Percentiles rank a stretch among this genome's conserved stretches.
Conservation (phyloP, 345 rosid genomes). For the Lepidium africanum region DNA sequence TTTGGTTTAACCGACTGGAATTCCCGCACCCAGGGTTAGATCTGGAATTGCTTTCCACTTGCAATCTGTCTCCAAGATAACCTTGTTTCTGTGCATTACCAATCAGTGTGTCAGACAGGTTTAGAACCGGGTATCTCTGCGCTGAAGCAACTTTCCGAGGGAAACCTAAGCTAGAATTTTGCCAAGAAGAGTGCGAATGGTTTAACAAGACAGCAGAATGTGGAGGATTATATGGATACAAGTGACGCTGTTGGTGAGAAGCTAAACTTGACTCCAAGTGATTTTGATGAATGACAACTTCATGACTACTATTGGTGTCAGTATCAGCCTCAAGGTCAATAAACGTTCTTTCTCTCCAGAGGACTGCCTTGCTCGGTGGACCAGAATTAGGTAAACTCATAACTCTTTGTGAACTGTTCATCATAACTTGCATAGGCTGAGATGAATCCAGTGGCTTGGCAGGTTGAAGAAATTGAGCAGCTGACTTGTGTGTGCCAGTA, state of each 20-base stretch:
- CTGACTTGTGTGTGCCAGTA: constrained; percentile 9
- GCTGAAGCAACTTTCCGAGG: constrained; percentile 45
- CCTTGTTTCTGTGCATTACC: constrained; percentile 45
- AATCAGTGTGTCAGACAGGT: constrained; percentile 38
- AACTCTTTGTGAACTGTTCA: constrained; percentile 41
- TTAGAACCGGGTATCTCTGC: constrained; percentile 43
- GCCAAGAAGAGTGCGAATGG: constrained; percentile 46
- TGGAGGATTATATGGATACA: constrained; percentile 34
- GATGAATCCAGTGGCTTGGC: constrained; percentile 4
- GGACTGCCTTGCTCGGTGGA: constrained; percentile 45
- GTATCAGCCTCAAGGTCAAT: constrained; percentile 42
- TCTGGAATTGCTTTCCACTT: constrained; percentile 31
- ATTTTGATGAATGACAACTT: constrained; percentile 26
- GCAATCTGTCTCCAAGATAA: constrained; percentile 47
- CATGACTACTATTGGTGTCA: constrained; percentile 31
- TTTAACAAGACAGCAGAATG: constrained; percentile 46
- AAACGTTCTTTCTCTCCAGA: constrained; percentile 45
- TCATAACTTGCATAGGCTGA: constrained; percentile 13
- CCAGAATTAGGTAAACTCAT: constrained; percentile 35
- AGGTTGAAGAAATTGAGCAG: constrained; percentile 23
- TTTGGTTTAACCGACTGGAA: constrained; percentile 25
- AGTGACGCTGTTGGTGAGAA: constrained; percentile 32
- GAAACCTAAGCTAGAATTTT: constrained; percentile 42
- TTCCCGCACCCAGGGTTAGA: constrained; percentile 21
- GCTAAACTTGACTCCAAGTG: constrained; percentile 40